phyloP scores from a whole-genome alignment of 768 basidiomycete genomes.

The Naganishia friedmannii region DNA sequence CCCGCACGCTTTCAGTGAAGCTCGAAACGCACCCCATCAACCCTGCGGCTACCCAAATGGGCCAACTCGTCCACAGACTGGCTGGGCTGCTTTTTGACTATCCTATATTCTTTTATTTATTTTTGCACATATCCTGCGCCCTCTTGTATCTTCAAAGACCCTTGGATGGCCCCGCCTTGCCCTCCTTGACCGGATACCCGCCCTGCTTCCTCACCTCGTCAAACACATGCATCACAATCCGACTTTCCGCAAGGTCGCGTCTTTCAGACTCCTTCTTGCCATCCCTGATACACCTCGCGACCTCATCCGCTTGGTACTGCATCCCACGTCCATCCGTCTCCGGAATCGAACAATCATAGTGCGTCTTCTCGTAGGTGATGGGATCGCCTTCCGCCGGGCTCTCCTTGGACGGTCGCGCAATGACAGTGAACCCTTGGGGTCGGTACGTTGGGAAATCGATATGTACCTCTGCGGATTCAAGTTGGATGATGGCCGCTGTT shows the following conservation, averaged over 20 bases:
- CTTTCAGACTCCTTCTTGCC: constrained; percentile 69
- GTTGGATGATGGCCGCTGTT: constrained; percentile 60
- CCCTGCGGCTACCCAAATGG: too few species aligned
- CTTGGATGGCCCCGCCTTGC: constrained; percentile 32
- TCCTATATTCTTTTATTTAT: too few species aligned
- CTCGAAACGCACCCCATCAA: too few species aligned
- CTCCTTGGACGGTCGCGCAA: constrained; percentile 58
- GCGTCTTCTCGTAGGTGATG: constrained; percentile 52
- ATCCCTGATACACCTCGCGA: constrained; percentile 70
- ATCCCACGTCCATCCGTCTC: constrained; percentile 61
- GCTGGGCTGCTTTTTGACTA: too few species aligned
- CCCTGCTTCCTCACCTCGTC: constrained; percentile 73
- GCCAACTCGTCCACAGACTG: too few species aligned
- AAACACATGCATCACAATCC: constrained; percentile 77
- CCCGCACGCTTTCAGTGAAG: too few species aligned
- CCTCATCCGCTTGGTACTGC: constrained; percentile 86
- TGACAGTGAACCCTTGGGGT: constrained; percentile 66
- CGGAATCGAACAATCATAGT: constrained; percentile 51
- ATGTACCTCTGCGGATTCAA: constrained; percentile 67
- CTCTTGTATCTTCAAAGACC: neutral
- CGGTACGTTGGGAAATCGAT: constrained; percentile 66
- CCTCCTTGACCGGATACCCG: constrained; percentile 58
- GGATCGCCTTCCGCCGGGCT: constrained; percentile 30
- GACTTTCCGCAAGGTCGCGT: constrained; percentile 76
- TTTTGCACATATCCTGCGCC: too few species aligned